Conservation (phyloP, 306 rosid genomes). For the Casuarina equisetifolia region DNA sequence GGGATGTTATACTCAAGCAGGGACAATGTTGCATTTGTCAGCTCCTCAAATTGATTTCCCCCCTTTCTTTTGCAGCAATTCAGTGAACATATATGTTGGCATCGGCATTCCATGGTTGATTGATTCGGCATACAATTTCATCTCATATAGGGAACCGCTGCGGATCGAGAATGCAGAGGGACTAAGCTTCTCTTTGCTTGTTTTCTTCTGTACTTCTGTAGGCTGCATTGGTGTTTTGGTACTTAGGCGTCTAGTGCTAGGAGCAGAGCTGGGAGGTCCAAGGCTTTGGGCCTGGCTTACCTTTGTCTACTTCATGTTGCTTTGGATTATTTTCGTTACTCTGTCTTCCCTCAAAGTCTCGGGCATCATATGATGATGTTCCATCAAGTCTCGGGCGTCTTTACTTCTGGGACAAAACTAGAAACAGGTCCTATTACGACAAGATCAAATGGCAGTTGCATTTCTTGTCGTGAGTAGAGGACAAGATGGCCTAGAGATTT, state of each 20-base stretch:
- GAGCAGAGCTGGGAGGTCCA: slow-evolving; percentile 97
- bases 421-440: background rate
- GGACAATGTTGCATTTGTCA: slow-evolving; percentile 14
- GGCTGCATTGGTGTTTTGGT: slow-evolving; percentile 79
- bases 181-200: slow-evolving; percentile 78
- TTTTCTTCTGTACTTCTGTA: slow-evolving; percentile 77
- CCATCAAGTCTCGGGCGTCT: background rate
- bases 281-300: slow-evolving; percentile 93
- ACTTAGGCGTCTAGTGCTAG: slow-evolving; percentile 68
- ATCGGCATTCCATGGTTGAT: slow-evolving; percentile 97
- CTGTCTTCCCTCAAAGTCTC: slow-evolving; percentile 81
- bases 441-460: background rate
- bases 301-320: slow-evolving; percentile 57
- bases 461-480: background rate
- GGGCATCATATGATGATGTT: slow-evolving; percentile 52
- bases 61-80: slow-evolving; percentile 56
- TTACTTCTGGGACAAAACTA: background rate
- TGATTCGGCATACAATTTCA: slow-evolving; percentile 70
- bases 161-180: slow-evolving; percentile 72
- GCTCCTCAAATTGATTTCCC: slow-evolving; percentile 11
- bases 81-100: slow-evolving; percentile 93
- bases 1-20: slow-evolving; percentile 3
- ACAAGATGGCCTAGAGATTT: background rate
- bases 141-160: slow-evolving; percentile 70
- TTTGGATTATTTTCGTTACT: slow-evolving; percentile 79